Base-by-base conservation (phyloP, 73 alveolate genomes). In the Strombidium stylifer region DNA sequence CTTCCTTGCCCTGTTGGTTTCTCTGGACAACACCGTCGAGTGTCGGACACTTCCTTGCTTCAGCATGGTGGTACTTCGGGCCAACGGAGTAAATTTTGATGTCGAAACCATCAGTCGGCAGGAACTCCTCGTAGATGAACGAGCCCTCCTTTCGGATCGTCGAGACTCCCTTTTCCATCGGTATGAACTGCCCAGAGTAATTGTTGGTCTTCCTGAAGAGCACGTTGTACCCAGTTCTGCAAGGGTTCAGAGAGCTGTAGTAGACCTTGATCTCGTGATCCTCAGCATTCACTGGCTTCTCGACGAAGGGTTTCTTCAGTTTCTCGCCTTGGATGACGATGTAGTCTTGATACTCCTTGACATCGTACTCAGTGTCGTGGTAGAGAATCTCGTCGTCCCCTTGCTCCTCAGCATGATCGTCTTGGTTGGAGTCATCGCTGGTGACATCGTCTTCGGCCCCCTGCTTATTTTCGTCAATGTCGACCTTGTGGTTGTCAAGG, bases 51-150 rank as follows among this genome's bases (percentile, higher is more conserved):
- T 95, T 95, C 41, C 99, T 69, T 0, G 99, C 99, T 67, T 95
- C 99, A 11, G 99, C 99, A 66, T 95, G 99, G 4, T 97, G 96
- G 74, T 86, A 95, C 32, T 85, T 93, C 30, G 82, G 91, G 18
- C 99, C 99, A 14, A 93, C 96, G 0, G 99, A 92, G 81, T 95
- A 95, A 6, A 92, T 98, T 81, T 95, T 95, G 69, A 95, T 92
- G 79, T 95, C 99, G 69, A 93, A 92, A 19, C 99, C 99, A 69
- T 90, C 96, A 4, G 98, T 87, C 46, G 88, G 85, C 46, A 91
- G 81, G 82, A 87, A 91, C 60, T 79, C 96, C 67, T 90, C 97
- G 75, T 93, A 93, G 39, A 93, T 90, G 80, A 87, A 92, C 53
- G 81, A 77, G 55, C 91, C 90, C 47, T 93, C 96, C 37, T 92